A percentile compares a stretch with the other conserved stretches of the same genome.
phyloP scores from a whole-genome alignment of 2,329 filamentous ascomycete genomes.

The Macrophomina phaseolina region DNA sequence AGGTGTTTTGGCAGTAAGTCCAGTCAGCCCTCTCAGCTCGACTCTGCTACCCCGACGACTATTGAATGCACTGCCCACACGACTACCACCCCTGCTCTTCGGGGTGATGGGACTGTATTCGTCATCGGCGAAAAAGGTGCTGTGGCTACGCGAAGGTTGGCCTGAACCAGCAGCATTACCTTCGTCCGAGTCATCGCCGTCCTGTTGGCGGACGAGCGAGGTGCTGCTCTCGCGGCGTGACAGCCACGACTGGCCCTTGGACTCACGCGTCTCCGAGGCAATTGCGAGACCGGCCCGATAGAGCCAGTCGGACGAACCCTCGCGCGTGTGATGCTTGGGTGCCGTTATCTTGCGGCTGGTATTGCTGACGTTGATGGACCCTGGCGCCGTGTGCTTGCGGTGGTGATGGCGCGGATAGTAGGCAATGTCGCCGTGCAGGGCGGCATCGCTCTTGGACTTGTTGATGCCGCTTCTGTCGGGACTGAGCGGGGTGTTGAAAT shows the following conservation, averaged over 20 bases:
- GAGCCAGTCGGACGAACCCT: conserved; percentile 56
- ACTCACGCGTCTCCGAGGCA: conserved; percentile 62
- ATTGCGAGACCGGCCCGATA: conserved; percentile 63
- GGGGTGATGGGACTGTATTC: conserved; percentile 37
- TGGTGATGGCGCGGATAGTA: conserved; percentile 34
- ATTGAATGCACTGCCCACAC: conserved; percentile 30
- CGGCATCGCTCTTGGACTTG: conserved; percentile 54
- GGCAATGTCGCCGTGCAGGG: conserved; percentile 39
- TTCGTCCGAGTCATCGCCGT: conserved; percentile 37
- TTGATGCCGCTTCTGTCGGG: conserved; percentile 39
- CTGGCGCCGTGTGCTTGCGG: conserved; percentile 34
- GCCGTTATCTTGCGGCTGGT: conserved; percentile 16
- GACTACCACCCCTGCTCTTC: conserved; percentile 29
- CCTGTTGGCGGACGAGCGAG: conserved; percentile 52
- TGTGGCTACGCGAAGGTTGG: conserved; percentile 24
- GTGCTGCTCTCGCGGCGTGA: conserved; percentile 62
- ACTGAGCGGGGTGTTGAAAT: conserved; percentile 16
- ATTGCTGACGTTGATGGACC: conserved; percentile 37
- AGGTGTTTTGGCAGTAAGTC: conserved; percentile 12
- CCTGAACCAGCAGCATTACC: conserved; percentile 4
- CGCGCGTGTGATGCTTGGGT: conserved; percentile 38
- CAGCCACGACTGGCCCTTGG: conserved; percentile 68
- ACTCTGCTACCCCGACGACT: conserved; percentile 20
- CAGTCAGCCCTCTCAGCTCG: conserved; percentile 13
- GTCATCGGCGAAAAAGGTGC: conserved; percentile 36